A percentile compares a stretch with the other conserved stretches of the same genome.
phyloP scores from a whole-genome alignment of 2,329 filamentous ascomycete genomes.

The Scleromitrula shiraiana region DNA sequence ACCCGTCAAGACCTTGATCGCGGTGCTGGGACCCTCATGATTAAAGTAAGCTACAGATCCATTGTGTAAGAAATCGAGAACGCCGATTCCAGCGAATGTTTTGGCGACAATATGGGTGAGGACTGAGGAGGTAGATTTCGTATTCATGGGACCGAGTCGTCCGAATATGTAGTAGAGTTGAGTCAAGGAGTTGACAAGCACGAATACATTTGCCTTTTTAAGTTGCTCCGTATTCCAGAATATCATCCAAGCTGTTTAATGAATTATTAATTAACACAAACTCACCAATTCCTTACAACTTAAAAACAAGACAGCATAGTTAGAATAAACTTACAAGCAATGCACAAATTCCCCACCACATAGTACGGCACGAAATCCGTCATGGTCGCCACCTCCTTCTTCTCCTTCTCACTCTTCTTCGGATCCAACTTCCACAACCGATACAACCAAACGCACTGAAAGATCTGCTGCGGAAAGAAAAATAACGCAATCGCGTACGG shows the following conservation, averaged over 20 bases:
- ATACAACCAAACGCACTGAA: conserved; percentile 51
- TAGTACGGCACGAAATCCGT: conserved; percentile 48
- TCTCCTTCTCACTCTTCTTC: conserved; percentile 31
- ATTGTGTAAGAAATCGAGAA: conserved; percentile 52
- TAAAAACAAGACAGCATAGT: neutral
- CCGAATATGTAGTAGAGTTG: conserved; percentile 47
- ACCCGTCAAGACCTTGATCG: conserved; percentile 45
- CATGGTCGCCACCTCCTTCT: conserved; percentile 39
- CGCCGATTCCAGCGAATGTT: conserved; percentile 52
- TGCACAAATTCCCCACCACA: conserved; percentile 48
- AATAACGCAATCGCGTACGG: conserved; percentile 52
- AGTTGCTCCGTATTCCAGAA: conserved; percentile 50
- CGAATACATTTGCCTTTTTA: conserved; percentile 44
- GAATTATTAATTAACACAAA: neutral
- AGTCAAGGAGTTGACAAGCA: conserved; percentile 45
- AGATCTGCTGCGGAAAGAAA: conserved; percentile 53
- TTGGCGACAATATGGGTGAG: conserved; percentile 51
- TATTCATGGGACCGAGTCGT: conserved; percentile 42
- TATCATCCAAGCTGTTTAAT: conserved; percentile 45
- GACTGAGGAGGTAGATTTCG: conserved; percentile 39
- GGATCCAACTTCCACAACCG: conserved; percentile 42
- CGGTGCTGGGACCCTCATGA: conserved; percentile 36
- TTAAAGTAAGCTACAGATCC: conserved; percentile 47
- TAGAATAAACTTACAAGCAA: conserved; percentile 39
- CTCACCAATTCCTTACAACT: neutral